A percentile compares a stretch with the other conserved stretches of the same genome.
Conservation (phyloP, 1,284 basidiomycete species). For the Cerioporus squamosus region DNA sequence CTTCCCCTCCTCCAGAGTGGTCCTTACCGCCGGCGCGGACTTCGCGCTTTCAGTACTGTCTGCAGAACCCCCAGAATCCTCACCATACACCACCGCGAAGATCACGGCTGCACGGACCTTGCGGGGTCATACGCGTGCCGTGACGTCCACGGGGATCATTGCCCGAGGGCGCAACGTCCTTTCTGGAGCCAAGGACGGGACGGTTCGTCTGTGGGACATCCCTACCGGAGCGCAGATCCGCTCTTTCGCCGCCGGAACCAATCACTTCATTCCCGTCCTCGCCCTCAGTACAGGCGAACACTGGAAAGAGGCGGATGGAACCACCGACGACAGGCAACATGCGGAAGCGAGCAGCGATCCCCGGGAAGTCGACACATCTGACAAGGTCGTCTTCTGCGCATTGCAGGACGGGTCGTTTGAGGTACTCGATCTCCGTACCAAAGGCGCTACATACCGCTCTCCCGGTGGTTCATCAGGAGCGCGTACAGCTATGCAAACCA, state of each 20-base stretch:
- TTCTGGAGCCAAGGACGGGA: slow-evolving; percentile 67
- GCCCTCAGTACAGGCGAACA: slow-evolving; percentile 49
- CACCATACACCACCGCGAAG: slow-evolving; percentile 26
- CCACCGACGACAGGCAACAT: background rate
- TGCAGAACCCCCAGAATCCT: slow-evolving; percentile 43
- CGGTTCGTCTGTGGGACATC: slow-evolving; percentile 79
- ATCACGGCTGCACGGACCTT: slow-evolving; percentile 60
- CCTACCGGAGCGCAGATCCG: slow-evolving; percentile 54
- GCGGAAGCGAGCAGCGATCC: slow-evolving; percentile 34
- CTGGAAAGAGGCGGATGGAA: slow-evolving; percentile 19
- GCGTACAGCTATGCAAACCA: slow-evolving; percentile 49
- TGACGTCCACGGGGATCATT: slow-evolving; percentile 66
- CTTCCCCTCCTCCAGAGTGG: slow-evolving; percentile 66
- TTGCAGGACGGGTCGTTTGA: slow-evolving; percentile 63
- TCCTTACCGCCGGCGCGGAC: slow-evolving; percentile 68
- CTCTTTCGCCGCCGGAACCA: slow-evolving; percentile 40
- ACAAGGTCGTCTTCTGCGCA: slow-evolving; percentile 57
- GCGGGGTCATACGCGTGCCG: slow-evolving; percentile 68
- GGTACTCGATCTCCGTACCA: slow-evolving; percentile 59
- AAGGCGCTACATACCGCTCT: slow-evolving; percentile 48
- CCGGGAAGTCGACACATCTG: slow-evolving; percentile 52
- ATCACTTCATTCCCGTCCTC: slow-evolving; percentile 45
- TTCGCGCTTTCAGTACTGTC: slow-evolving; percentile 65
- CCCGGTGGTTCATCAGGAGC: slow-evolving; percentile 3
- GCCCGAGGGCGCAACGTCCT: slow-evolving; percentile 68